Evolutionary conservation across 2,329 filamentous ascomycete genomes (phyloP).

Genomic region (Hymenoscyphus fraxineus): DNA sequence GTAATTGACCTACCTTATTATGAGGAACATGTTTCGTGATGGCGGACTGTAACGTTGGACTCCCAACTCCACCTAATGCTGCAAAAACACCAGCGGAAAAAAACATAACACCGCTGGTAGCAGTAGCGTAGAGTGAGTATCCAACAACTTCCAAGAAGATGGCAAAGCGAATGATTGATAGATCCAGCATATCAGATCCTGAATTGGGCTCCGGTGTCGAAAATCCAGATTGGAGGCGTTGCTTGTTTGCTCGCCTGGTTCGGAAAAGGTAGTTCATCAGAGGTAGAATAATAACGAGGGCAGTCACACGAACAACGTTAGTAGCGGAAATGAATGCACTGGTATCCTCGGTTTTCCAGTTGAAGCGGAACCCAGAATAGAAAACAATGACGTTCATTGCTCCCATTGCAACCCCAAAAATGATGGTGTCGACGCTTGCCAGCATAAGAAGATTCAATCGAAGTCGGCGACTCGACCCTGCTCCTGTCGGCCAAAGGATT

Average conservation of each 20-base stretch:
- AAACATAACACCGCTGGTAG: constrained; percentile 60
- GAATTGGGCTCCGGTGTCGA: constrained; percentile 36
- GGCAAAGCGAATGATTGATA: constrained; percentile 70
- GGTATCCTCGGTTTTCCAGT: constrained; percentile 77
- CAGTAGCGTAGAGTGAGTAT: constrained; percentile 69
- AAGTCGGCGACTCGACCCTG: constrained; percentile 55
- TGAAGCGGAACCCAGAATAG: constrained; percentile 76
- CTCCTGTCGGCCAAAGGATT: constrained; percentile 70
- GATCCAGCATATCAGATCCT: constrained; percentile 75
- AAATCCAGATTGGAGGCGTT: constrained; percentile 58
- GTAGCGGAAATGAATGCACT: constrained; percentile 78
- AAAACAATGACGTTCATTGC: constrained; percentile 76
- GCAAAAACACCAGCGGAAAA: constrained; percentile 68
- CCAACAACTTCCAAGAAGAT: constrained; percentile 75
- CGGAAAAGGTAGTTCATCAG: constrained; percentile 73
- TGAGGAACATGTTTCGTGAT: constrained; percentile 88
- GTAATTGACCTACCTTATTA: constrained; percentile 77
- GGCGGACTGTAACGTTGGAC: constrained; percentile 77
- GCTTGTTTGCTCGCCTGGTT: constrained; percentile 28
- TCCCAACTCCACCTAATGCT: constrained; percentile 77
- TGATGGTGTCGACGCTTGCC: constrained; percentile 73
- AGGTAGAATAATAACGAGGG: constrained; percentile 73
- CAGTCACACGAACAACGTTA: constrained; percentile 69
- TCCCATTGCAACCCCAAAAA: constrained; percentile 80
- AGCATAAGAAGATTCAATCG: constrained; percentile 80